These are phyloP conservation scores for Trichoderma atrobrunneum DNA, from an alignment of 2,329 filamentous ascomycete genomes.

Conservation along the genomic window DNA sequence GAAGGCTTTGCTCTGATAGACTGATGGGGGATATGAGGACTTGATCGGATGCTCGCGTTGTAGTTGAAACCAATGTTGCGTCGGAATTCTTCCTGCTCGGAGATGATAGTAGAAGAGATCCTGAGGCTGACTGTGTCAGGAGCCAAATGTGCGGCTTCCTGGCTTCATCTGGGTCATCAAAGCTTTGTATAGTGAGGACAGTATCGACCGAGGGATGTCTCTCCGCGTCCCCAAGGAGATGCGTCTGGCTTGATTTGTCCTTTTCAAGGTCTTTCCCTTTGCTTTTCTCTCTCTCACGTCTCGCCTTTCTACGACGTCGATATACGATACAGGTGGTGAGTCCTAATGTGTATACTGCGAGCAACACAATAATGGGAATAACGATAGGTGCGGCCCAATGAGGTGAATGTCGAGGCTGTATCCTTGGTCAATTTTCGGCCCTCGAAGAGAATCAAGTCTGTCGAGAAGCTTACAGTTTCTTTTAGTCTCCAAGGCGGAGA, in stretches of 20 bases:
- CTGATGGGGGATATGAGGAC: constrained; percentile 1
- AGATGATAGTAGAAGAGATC: constrained; percentile 3
- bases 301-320: constrained; percentile 28
- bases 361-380: constrained; percentile 31
- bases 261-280: constrained; percentile 18
- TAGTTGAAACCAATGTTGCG: constrained; percentile 6
- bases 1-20: not conserved
- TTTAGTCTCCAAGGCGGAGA: constrained; percentile 34
- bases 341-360: constrained; percentile 31
- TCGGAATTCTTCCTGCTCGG: not conserved
- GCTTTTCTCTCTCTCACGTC: constrained; percentile 21
- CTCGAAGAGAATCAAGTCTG: not conserved
- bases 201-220: constrained; percentile 22
- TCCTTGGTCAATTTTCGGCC: constrained; percentile 2
- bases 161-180: constrained; percentile 3
- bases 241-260: constrained; percentile 21
- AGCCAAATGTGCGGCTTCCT: constrained; percentile 21
- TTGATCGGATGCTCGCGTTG: not conserved
- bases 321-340: constrained; percentile 30
- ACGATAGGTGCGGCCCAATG: constrained; percentile 31
- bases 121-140: constrained; percentile 9
- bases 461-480: constrained; percentile 23
- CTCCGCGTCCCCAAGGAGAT: not conserved
- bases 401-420: constrained; percentile 25
- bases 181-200: not conserved